Conservation (phyloP, 768 basidiomycete species). For the Leucosporidium yakuticum region DNA sequence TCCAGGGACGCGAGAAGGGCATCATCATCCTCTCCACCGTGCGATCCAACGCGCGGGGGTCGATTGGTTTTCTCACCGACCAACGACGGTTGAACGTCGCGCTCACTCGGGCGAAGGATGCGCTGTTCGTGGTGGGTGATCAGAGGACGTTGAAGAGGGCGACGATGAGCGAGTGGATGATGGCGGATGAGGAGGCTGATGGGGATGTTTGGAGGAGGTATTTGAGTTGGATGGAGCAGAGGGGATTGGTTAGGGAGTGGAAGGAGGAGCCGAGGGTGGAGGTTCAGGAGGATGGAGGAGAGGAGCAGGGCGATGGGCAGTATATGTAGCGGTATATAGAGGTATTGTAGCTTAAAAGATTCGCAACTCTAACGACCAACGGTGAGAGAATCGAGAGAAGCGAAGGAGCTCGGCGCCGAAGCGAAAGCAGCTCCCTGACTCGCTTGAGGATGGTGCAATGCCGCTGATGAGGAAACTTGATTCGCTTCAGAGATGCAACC, state of each 20-base stretch:
- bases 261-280: neutral
- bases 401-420: no score
- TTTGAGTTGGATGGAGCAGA: conserved; percentile 20
- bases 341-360: no score
- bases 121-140: conserved; percentile 72
- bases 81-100: conserved; percentile 81
- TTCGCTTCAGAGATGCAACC: no score
- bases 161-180: conserved; percentile 14
- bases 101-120: conserved; percentile 77
- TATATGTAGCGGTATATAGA: no score
- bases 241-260: conserved; percentile 15
- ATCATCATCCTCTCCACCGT: conserved; percentile 89
- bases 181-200: conserved; percentile 24
- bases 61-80: conserved; percentile 86
- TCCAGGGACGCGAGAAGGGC: conserved; percentile 88
- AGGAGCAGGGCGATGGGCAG: no score
- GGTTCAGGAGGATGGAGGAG: no score
- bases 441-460: no score
- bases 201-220: conserved; percentile 21
- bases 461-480: no score
- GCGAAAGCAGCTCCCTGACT: no score
- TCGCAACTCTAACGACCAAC: no score
- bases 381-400: no score
- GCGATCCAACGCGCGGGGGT: conserved; percentile 66
- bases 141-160: conserved; percentile 24